These are phyloP conservation scores for Lachancea fermentati DNA, from an alignment of 805 yeast genomes.

Conservation along the genomic window DNA sequence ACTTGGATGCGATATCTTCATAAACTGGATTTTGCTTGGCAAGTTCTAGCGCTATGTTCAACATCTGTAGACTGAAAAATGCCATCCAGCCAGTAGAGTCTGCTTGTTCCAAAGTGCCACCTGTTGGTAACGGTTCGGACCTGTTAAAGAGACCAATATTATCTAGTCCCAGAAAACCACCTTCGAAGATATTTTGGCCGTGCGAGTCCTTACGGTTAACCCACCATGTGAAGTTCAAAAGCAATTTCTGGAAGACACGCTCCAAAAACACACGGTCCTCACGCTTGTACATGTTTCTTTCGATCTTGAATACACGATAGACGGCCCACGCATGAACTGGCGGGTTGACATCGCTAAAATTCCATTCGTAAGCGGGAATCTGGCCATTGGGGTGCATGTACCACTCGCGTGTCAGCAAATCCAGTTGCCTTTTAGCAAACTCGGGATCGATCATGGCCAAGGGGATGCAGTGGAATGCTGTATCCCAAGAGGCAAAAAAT, in stretches of 20 bases:
- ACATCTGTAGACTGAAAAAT: slow-evolving; percentile 82
- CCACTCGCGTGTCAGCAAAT: slow-evolving; percentile 86
- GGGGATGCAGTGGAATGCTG: slow-evolving; percentile 92
- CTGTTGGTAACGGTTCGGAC: slow-evolving; percentile 89
- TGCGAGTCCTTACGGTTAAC: slow-evolving; percentile 83
- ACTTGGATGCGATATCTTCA: slow-evolving; percentile 90
- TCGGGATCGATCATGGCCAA: slow-evolving; percentile 90
- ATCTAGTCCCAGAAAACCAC: slow-evolving; percentile 90
- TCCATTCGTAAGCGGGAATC: slow-evolving; percentile 96
- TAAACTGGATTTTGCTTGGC: slow-evolving; percentile 81
- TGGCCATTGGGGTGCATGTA: slow-evolving; percentile 98
- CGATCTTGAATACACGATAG: slow-evolving; percentile 80
- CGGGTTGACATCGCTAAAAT: slow-evolving; percentile 91
- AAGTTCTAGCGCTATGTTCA: slow-evolving; percentile 84
- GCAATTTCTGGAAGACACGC: slow-evolving; percentile 84
- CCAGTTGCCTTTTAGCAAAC: slow-evolving; percentile 85
- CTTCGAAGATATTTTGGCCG: slow-evolving; percentile 88
- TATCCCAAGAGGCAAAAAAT: slow-evolving; percentile 95
- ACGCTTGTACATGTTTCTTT: slow-evolving; percentile 74
- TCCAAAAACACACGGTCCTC: slow-evolving; percentile 81
- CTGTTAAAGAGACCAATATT: slow-evolving; percentile 90
- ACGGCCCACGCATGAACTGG: slow-evolving; percentile 98
- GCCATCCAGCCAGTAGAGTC: slow-evolving; percentile 99
- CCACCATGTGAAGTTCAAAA: slow-evolving; percentile 96
- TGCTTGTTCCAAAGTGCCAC: slow-evolving; percentile 86